Percentiles rank a stretch among this genome's conserved stretches.
phyloP scores from a whole-genome alignment of 768 basidiomycete genomes.

The Cyathus striatus region DNA sequence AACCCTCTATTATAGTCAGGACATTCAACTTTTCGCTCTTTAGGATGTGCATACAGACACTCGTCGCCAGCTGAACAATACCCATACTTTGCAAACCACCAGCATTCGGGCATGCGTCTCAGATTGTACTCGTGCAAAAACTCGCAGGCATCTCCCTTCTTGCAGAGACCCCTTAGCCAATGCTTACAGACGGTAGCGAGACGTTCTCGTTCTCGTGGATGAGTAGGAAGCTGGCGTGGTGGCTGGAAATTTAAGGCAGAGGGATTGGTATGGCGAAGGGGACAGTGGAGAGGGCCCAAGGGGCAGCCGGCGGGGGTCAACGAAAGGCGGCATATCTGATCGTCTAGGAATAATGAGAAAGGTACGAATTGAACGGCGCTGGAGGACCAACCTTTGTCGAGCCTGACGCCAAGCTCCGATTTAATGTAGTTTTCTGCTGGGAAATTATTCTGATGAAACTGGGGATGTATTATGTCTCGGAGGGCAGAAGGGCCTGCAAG shows the following conservation, averaged over 20 bases:
- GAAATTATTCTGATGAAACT: constrained; percentile 93
- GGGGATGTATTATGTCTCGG: constrained; percentile 74
- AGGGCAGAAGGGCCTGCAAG: constrained; percentile 54
- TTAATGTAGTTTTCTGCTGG: constrained; percentile 79
- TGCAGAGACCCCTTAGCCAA: constrained; percentile 96
- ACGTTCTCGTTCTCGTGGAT: constrained; percentile 79
- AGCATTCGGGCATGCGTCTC: constrained; percentile 96
- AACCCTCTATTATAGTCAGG: constrained; percentile 96
- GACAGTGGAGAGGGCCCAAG: constrained; percentile 87
- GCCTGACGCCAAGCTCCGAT: constrained; percentile 75
- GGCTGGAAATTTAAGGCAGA: constrained; percentile 88
- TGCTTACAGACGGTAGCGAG: constrained; percentile 96
- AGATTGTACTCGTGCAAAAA: constrained; percentile 99
- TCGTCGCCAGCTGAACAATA: constrained; percentile 97
- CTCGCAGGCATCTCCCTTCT: constrained; percentile 97
- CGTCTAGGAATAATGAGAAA: constrained; percentile 53
- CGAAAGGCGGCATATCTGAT: constrained; percentile 87
- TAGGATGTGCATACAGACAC: constrained; percentile 94
- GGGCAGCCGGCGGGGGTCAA: constrained; percentile 84
- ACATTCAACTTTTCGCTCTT: constrained; percentile 87
- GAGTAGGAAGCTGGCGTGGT: constrained; percentile 73
- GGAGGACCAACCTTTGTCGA: constrained; percentile 72
- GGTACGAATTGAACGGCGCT: constrained; percentile 1
- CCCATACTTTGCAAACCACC: constrained; percentile 98
- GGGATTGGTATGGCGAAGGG: constrained; percentile 86